Base-by-base conservation (phyloP, 2,329 filamentous ascomycete genomes). In the Cucurbitaria berberidis region DNA sequence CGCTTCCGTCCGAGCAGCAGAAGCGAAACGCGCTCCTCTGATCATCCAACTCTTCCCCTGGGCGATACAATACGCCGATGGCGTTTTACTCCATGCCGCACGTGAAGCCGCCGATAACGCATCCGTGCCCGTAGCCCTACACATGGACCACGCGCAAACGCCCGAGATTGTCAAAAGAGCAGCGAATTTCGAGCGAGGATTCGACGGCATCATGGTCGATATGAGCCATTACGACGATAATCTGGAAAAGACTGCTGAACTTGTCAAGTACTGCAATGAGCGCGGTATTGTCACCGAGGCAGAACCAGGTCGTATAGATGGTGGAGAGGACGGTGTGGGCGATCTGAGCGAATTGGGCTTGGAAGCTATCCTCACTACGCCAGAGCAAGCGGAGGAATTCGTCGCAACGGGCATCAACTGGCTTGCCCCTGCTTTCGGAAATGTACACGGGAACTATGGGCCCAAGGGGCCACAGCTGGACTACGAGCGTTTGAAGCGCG, bases 1-100 rank as follows among this genome's bases (percentile, higher is more conserved):
- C 22, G 87, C 86, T 1, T 86, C 85, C 3, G 85, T 90, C 41
- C 82, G 82, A 61, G 88, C 88, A 8, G 88, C 88, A 54, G 87
- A 90, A 75, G 81, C 82, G 22, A 87, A 87, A 56, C 78, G 79
- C 41, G 87, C 87, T 0, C 87, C 88, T 0, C 82, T 86, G 53
- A 89, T 90, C 79, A 85, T 90, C 63, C 84, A 89, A 22, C 83
- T 90, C 61, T 90, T 91, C 74, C 88, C 88, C 18, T 90, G 88
- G 88, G 87, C 88, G 0, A 81, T 90, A 46, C 77, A 86, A 57
- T 90, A 88, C 75, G 86, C 86, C 3, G 81, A 82, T 48, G 67
- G 68, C 16, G 69, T 78, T 16, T 74, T 81, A 48, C 68, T 80
- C 24, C 78, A 80, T 46, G 73, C 78, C 32, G 78, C 77, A 2